Percentiles rank a stretch among this genome's conserved stretches.
phyloP scores from a whole-genome alignment of 768 basidiomycete genomes.

The Kwoniella heveanensis region DNA sequence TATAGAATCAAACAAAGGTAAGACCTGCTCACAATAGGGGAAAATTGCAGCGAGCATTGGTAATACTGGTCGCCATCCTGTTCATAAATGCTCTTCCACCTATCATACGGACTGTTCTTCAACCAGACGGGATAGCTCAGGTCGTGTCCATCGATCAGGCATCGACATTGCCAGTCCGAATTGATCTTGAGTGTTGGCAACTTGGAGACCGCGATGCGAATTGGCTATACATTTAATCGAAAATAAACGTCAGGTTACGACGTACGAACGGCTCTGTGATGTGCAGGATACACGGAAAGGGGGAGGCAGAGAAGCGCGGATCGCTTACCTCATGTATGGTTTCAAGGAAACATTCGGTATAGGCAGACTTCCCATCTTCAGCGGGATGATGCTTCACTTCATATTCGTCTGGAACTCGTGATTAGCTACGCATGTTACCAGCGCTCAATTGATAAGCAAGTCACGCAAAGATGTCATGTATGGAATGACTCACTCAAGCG shows the following conservation, averaged over 20 bases:
- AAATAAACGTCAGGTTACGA: no score
- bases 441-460: no score
- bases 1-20: no score
- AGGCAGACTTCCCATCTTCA: neutral
- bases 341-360: slow-evolving; percentile 16
- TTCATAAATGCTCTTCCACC: neutral
- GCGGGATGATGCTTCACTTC: slow-evolving; percentile 9
- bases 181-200: neutral
- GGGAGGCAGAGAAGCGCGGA: neutral
- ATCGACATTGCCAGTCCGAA: neutral
- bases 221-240: no score
- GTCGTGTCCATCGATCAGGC: neutral
- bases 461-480: no score
- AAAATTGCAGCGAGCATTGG: slow-evolving; percentile 1
- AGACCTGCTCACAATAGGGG: slow-evolving; percentile 19
- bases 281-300: no score
- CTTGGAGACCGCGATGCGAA: neutral
- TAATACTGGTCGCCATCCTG: slow-evolving; percentile 1
- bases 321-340: slow-evolving; percentile 17
- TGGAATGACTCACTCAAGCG: slow-evolving; percentile 14
- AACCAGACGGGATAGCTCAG: neutral
- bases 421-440: no score
- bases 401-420: slow-evolving; percentile 11
- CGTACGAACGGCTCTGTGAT: no score
- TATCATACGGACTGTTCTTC: neutral